Evolutionary conservation across 2,329 filamentous ascomycete genomes (phyloP), one percentile per base, ranked within the genome.

Genomic region (Neospermospora avenae): DNA sequence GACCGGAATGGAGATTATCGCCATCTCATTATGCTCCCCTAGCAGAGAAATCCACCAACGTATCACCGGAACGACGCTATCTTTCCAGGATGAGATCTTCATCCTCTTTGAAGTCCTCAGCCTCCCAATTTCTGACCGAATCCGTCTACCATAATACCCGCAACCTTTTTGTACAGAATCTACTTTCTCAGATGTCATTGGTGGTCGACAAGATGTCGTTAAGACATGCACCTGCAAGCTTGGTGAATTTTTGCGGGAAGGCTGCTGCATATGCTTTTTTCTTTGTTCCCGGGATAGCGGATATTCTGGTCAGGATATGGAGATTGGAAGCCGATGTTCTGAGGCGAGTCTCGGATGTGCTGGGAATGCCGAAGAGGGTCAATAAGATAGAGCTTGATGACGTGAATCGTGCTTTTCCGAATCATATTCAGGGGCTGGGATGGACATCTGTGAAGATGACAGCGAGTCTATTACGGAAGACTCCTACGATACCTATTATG

Each of bases 171-270:
- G 80, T 85, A 4, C 85, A 89, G 63, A 90, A 90, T 65, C 72
- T 90, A 8, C 78, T 87, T 37, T 81, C 85, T 25, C 88, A 90
- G 65, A 86, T 90, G 81, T 78, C 80, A 5, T 89, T 88, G 69
- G 85, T 87, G n/a, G 82, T 90, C 4, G 86, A 89, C 59, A 87
- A 87, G 65, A 89, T 91, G 85, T 88, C 86, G 6, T 77, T 87
- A 67, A 80, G 85, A 61, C 85, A 86, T 69, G 73, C 74, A 13
- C 74, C 74, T 20, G 73, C 73, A 39, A 84, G 81, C 70, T 69
- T 85, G 58, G 87, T 90, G 37, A 81, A 84, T 1, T 91, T 90
- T 68, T 88, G 86, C 67, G 88, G 87, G 53, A 90, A 89, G 72
- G 86, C 87, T 4, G 85, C 84, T 67, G 87, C 87, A 4, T 90